Base-by-base conservation (phyloP, 75 land plant genomes). In the Selaginella tamariscina region DNA sequence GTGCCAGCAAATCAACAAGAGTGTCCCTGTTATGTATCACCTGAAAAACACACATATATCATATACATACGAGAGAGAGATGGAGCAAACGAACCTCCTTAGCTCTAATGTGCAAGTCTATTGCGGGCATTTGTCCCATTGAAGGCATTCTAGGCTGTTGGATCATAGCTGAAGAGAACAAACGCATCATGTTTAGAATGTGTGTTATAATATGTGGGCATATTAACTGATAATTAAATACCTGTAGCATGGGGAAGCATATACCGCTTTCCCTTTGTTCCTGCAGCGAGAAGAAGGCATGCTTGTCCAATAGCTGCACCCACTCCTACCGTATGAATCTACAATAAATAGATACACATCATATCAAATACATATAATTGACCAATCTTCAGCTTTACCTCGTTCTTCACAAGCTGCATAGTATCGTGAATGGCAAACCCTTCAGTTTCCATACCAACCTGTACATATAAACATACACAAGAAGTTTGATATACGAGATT, bases 371-470 rank as follows among this genome's bases (percentile, higher is more conserved):
- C n/a, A n/a, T n/a, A n/a, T n/a, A n/a, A n/a, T n/a, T n/a, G n/a
- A n/a, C n/a, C n/a, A n/a, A n/a, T n/a, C n/a, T n/a, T n/a, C n/a
- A n/a, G n/a, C n/a, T 22, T 28, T 65, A 84, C 98, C 90, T 93
- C 91, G 81, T 84, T 86, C 69, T 78, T 84, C 24, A 86, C 28
- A 26, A 72, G 78, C 90, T 82, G 88, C 86, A 93, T 74, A 23
- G 90, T 75, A 77, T 93, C 98, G 80, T 93, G 88, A 20, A 93
- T 89, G 55, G 95, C 95, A 85, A 93, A 89, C 24, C 90, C 98
- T 39, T 93, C 90, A 1, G 82, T 68, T 65, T 93, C 95, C 88
- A 86, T 83, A 26, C 85, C 90, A 74, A 93, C 95, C 98, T 93
- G 73, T 9, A 49, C 11, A 39, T n/a, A n/a, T n/a, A n/a, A n/a